Conservation (phyloP, 257 asterid species). For the Petrea volubilis region DNA sequence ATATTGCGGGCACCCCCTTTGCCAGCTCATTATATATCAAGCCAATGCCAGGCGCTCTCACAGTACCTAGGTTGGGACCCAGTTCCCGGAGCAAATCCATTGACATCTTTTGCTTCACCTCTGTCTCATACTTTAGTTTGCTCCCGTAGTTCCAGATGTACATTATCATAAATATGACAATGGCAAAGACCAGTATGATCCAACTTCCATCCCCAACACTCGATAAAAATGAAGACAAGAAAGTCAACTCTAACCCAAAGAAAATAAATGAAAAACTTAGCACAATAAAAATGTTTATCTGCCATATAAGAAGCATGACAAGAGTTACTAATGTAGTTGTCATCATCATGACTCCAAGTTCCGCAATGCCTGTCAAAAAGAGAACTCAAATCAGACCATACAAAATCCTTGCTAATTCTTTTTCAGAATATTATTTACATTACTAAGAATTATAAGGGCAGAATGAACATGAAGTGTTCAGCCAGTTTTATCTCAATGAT, state of each 20-base stretch:
- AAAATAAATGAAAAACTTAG: slow-evolving; percentile 59
- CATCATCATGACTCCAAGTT: slow-evolving; percentile 97
- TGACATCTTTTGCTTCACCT: slow-evolving; percentile 83
- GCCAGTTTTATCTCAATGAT: background rate
- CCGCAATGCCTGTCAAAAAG: slow-evolving; percentile 81
- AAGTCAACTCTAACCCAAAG: slow-evolving; percentile 86
- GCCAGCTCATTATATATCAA: slow-evolving; percentile 91
- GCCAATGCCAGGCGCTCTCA: slow-evolving; percentile 96
- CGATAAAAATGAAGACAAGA: slow-evolving; percentile 86
- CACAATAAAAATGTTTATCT: slow-evolving; percentile 69
- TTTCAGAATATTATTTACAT: background rate
- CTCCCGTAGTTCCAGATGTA: slow-evolving; percentile 95
- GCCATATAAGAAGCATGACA: slow-evolving; percentile 99
- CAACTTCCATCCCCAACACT: slow-evolving; percentile 97
- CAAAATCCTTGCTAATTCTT: background rate
- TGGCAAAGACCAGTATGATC: slow-evolving; percentile 84
- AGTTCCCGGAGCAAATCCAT: slow-evolving; percentile 80
- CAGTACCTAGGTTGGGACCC: slow-evolving; percentile 85
- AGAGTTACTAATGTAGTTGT: slow-evolving; percentile 80
- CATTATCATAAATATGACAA: slow-evolving; percentile 77
- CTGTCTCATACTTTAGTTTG: slow-evolving; percentile 89
- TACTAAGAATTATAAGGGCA: background rate
- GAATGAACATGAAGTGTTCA: background rate
- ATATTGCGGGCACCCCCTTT: slow-evolving; percentile 89
- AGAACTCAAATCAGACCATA: slow-evolving; percentile 35